Evolutionary conservation across 2,329 filamentous ascomycete species (phyloP).

Genomic region (Fusarium austroafricanum): DNA sequence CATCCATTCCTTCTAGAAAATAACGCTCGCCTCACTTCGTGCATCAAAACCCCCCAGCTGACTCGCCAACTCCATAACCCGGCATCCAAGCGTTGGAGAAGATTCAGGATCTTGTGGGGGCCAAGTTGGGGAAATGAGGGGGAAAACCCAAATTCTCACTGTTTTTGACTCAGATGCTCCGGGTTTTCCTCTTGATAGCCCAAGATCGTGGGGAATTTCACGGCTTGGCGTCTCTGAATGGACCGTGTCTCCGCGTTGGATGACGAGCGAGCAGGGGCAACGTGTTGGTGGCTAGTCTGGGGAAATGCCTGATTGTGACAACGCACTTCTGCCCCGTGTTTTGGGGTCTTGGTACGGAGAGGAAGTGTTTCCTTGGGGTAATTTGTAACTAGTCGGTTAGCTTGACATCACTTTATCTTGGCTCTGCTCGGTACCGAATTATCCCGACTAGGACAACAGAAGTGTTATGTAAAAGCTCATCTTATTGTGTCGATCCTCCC

Average conservation of each 20-base stretch:
- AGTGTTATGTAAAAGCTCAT: conserved; percentile 5
- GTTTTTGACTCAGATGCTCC: conserved; percentile 17
- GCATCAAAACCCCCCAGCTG: neutral
- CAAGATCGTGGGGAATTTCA: conserved; percentile 16
- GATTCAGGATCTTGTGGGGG: conserved; percentile 22
- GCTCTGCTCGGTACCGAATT: neutral
- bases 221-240: conserved; percentile 8
- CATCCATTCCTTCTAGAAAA: conserved; percentile 15
- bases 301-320: conserved; percentile 27
- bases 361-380: conserved; percentile 10
- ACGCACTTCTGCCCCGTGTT: conserved; percentile 8
- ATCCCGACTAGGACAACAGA: neutral
- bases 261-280: neutral
- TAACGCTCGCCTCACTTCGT: neutral
- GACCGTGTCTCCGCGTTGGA: neutral
- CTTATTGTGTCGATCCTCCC: conserved; percentile 7
- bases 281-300: neutral
- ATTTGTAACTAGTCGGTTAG: conserved; percentile 2
- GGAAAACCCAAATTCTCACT: conserved; percentile 8
- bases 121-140: conserved; percentile 34
- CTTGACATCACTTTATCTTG: conserved; percentile 26
- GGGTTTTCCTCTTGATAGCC: conserved; percentile 28
- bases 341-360: neutral
- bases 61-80: conserved; percentile 1
- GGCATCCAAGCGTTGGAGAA: conserved; percentile 16